phyloP scores from a whole-genome alignment of 2,329 filamentous ascomycete genomes.

The Alternaria dauci region DNA sequence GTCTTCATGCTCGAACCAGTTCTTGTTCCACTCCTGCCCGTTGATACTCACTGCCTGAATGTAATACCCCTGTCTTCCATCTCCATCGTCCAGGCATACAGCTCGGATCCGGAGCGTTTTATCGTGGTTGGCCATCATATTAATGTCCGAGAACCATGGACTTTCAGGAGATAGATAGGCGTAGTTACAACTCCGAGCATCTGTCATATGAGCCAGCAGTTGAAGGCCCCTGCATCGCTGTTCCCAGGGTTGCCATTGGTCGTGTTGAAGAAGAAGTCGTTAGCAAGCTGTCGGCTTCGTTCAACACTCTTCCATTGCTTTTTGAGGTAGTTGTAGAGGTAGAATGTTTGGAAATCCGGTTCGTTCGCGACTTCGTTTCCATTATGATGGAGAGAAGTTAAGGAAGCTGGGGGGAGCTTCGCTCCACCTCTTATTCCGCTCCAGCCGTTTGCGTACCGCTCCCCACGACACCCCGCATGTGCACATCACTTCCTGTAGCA shows the following conservation, averaged over 20 bases:
- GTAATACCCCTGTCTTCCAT: constrained; percentile 58
- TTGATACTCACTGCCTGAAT: constrained; percentile 65
- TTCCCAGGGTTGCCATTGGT: constrained; percentile 57
- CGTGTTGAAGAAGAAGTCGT: constrained; percentile 53
- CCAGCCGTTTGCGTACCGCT: constrained; percentile 4
- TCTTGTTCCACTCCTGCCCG: constrained; percentile 60
- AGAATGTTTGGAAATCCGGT: constrained; percentile 52
- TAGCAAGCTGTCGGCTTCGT: constrained; percentile 45
- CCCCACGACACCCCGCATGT: constrained; percentile 25
- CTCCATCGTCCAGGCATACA: constrained; percentile 47
- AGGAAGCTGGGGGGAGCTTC: not conserved
- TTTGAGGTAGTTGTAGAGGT: constrained; percentile 55
- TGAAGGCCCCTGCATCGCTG: constrained; percentile 58
- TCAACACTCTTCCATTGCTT: constrained; percentile 50
- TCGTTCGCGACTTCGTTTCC: constrained; percentile 45
- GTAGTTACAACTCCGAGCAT: constrained; percentile 60
- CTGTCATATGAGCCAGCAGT: constrained; percentile 62
- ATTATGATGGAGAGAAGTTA: constrained; percentile 1
- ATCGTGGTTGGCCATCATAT: constrained; percentile 48
- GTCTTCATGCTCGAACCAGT: constrained; percentile 65
- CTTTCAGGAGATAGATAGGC: constrained; percentile 57
- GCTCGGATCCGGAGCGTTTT: constrained; percentile 59
- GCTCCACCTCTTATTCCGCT: constrained; percentile 1
- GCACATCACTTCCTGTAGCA: constrained; percentile 13
- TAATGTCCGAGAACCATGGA: constrained; percentile 56